Evolutionary conservation across 1,139 yeast species (phyloP), one percentile per base, ranked within the genome.

Genomic region (Geotrichum bryndzae): DNA sequence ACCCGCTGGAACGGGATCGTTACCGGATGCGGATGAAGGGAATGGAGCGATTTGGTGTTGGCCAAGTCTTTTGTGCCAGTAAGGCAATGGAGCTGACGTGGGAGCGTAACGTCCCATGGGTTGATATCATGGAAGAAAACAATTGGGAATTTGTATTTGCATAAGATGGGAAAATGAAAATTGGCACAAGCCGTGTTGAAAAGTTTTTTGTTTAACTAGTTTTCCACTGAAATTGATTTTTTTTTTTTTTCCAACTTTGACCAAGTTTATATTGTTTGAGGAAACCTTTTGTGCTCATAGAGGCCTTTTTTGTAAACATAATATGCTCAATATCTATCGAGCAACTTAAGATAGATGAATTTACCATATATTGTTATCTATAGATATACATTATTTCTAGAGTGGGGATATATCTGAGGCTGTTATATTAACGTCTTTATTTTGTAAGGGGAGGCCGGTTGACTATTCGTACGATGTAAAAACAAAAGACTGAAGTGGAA

Each of bases 61-160:
- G 76, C 5, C 80, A 79, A 64, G 83, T 84, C 0, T 69, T 69
- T 18, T 75, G 77, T 63, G 80, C 83, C 18, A 68, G 77, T 29
- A 74, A 71, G 60, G 76, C 82, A 10, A 81, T 83, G 79, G 74
- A 72, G 52, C 70, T 81, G 66, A 81, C 85, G 68, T 83, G 87
- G 87, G 61, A 65, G 3, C 61, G 63, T 1, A 68, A 66, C 18
- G 61, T 63, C 41, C 65, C 71, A 0, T 72, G 76, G 74, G 65
- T 69, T 2, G 70, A 74, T 22, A 62, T 74, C 6, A 66, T 74
- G 65, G 69, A 67, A 27, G 70, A 68, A 41, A 65, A 63, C 25
- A 72, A 71, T 0, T 68, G 70, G 68, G 69, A 69, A 18, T 57
- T 71, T 46, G 73, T 69, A 6, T 62, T 72, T 48, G 68, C 72